Base-by-base conservation (phyloP, 2,329 filamentous ascomycete species). In the Diaporthe helianthi region DNA sequence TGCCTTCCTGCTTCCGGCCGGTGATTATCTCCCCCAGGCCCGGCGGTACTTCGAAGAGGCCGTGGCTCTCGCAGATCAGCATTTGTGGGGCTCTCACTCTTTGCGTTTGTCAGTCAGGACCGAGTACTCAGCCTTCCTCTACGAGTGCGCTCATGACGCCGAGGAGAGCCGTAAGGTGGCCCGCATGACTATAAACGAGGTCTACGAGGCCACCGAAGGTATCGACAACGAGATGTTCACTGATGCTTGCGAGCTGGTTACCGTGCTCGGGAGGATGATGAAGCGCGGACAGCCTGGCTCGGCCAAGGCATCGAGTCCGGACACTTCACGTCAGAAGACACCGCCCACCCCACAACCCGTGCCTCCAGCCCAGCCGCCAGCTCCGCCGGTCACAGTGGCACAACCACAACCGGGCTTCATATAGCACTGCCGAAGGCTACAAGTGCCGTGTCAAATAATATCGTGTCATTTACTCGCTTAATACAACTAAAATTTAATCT, bases 171-270 rank as follows among this genome's bases (percentile, higher is more conserved):
- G 94, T 38, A 87, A 87, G 66, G 80, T 98, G 17, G 95, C 96
- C 13, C 91, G 93, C 75, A 86, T 90, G 46, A 93, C 94, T 3
- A 96, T 98, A 71, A 87, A 92, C 51, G 93, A 97, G 75, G 95
- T 98, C 1, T 98, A 98, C 77, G 92, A 94, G 69, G 93, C 94
- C 1, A 90, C 92, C 65, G 94, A 98, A 79, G 93, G 93, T 24
- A 95, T 98, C 89, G 93, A 97, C 70, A 94, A 98, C 76, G 93
- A 97, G 73, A 97, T 96, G 84, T 99, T 98, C 77, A 89, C 92
- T 73, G 96, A 98, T 78, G 93, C 94, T 0, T 94, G 93, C 69
- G 92, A 95, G 75, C 85, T 98, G 15, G 94, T 98, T 10, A 91
- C 92, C 1, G 90, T 96, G 0, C 80, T 98, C 1, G 93, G 93